Evolutionary conservation across 2,329 filamentous ascomycete genomes (phyloP), one percentile per base, ranked within the genome.

Genomic region (Ceratocystis eucalypticola): DNA sequence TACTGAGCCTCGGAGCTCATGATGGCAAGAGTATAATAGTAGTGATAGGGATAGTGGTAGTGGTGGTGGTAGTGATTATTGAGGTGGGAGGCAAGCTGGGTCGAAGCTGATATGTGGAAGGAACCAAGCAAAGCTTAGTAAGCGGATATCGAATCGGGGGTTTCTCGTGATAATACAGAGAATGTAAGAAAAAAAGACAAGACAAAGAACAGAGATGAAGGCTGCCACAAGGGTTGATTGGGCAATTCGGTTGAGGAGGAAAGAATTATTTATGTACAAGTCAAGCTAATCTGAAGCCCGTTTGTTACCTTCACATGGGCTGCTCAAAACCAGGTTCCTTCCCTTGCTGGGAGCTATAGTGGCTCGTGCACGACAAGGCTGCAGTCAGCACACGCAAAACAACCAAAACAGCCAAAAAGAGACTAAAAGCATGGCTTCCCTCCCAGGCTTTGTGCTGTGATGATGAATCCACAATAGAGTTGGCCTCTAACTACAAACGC

Each of bases 1-100:
- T 92, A 92, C 77, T 91, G 89, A 71, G 88, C 88, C 78, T 94
- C 89, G 74, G 89, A 83, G 72, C 85, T 85, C 85, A 88, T 91
- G 80, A 79, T 83, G 74, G 70, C 69, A 41, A 12, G 10, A 12
- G 61, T 5, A 5, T 10, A 25, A 10, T 22, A 25, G 30, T 25
- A 25, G 20, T 25, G n/a, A 12, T 30, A 33, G 25, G 4, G n/a
- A 12, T 8, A 22, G 48, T 53, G n/a, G 48, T 53, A 20, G 46
- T 20, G 48, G 22, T 53, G 22, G n/a, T 53, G 22, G n/a, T 25
- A 10, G 30, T 64, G 61, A 20, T 30, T 57, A 28, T 57, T n/a
- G 55, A 59, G 55, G n/a, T n/a, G 33, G 55, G 33, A 28, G 28
- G n/a, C 37, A 41, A 41, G 37, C 37, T 41, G 37, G 10, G 37